Evolutionary conservation across 75 land plant species (phyloP), one percentile per base, ranked within the genome.

Genomic region (Sequoia sempervirens): DNA sequence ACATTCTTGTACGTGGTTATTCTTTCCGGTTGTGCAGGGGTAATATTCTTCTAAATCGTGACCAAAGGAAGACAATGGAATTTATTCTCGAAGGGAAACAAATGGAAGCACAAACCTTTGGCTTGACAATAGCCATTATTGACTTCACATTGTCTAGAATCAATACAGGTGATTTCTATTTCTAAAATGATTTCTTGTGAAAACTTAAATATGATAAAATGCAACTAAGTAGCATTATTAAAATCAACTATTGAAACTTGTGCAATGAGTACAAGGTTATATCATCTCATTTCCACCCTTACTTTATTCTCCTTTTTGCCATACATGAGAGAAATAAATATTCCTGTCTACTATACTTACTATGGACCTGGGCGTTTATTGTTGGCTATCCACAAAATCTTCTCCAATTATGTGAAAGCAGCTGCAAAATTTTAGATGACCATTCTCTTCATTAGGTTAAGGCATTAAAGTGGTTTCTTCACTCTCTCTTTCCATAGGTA

Each of bases 121-220:
- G 98, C 47, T 56, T 98, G 36, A 82, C 81, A 3, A 85, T 94
- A 40, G 89, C 94, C 38, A 92, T 96, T 40, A 98, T 96, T 80
- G 98, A 96, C 87, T 98, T 98, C 84, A 96, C 97, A 0, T 88
- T 98, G 37, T 96, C 99, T 41, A 88, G 99, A 46, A 88, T 98
- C 18, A 91, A 93, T 64, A 91, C 95, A 85, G 99, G 99, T 98
- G 76, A 88, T 53, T 18, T 54, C 11, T 78, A 40, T 78, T 11
- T 70, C 73, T 70, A 11, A 11, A 32, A 70, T 30, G 32, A 2
- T 32, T 11, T 70, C 37, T 32, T 70, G 32, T 4, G 13, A 32
- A 32, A 70, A 70, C 32, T 30, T 28, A 10, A 30, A 11, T 32
- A 0, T 32, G 32, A 32, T 70, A 70, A 58, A 58, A 61, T 61